Base-by-base conservation (phyloP, 306 rosid species). In the Vigna nakashimae region DNA sequence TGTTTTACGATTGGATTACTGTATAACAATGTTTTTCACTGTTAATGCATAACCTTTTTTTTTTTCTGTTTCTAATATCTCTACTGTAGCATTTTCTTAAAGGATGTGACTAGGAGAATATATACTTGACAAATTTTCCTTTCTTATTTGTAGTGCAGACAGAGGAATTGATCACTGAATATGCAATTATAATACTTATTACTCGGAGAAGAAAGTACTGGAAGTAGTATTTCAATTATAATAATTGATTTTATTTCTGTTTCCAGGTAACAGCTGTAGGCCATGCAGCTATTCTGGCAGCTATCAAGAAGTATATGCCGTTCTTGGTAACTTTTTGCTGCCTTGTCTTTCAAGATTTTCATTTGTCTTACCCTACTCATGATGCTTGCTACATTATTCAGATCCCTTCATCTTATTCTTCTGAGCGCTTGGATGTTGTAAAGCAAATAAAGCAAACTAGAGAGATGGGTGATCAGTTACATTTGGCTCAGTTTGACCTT, bases 221-320 rank as follows among this genome's bases (percentile, higher is more conserved):
- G 9, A 40, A 15, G 56, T 3, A 15, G 56, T 3, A 26, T 80
- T 53, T 72, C 58, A 24, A 45, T 38, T 30, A 30, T 30, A 30
- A 30, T 48, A 10, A 11, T 56, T 45, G 49, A 9, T 18, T 63
- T 65, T 69, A 17, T 32, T 79, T 64, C 1, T 71, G 76, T 67
- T 51, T 24, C 50, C 67, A 91, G 96, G 82, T 89, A 80, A 87
- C 96, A 58, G 84, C 90, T 15, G 60, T 88, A 22, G 96, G 90
- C 58, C 96, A 91, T 76, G 91, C 93, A 18, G 90, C 93, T 45
- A 91, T 89, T n/a, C 85, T 91, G 77, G 87, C 92, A 42, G 92
- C 87, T 49, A 89, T 91, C 80, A 83, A 88, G 51, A 84, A 86
- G 85, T 89, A 91, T 78, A 86, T 86, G 83, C 92, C 91, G 69